Percentiles rank a stretch among this genome's conserved stretches.
phyloP scores from a whole-genome alignment of 2,329 filamentous ascomycete genomes.

The Fusarium sp. region DNA sequence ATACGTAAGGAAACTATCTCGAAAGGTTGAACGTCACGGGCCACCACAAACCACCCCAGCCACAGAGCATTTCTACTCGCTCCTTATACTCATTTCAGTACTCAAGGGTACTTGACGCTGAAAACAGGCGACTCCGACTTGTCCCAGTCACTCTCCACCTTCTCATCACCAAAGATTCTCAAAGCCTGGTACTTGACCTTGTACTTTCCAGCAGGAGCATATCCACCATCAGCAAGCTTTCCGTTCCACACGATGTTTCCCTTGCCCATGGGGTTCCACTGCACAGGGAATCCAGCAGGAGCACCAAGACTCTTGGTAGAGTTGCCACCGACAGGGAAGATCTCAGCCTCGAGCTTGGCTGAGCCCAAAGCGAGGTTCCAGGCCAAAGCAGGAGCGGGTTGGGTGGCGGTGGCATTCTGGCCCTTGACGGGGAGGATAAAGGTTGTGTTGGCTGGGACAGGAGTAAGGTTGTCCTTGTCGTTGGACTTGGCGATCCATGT shows the following conservation, averaged over 20 bases:
- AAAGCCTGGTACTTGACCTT: conserved; percentile 61
- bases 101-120: conserved; percentile 54
- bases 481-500: conserved; percentile 50
- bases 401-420: conserved; percentile 34
- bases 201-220: conserved; percentile 62
- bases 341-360: conserved; percentile 55
- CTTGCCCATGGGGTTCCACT: conserved; percentile 45
- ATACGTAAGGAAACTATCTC: conserved; percentile 1
- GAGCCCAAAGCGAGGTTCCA: conserved; percentile 59
- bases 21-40: neutral
- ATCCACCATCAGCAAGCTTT: conserved; percentile 57
- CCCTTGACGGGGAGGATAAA: conserved; percentile 57
- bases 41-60: no score
- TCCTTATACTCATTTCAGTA: neutral
- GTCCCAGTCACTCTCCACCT: conserved; percentile 61
- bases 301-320: conserved; percentile 21
- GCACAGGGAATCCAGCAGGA: conserved; percentile 50
- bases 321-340: conserved; percentile 52
- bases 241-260: conserved; percentile 57
- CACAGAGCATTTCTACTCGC: neutral
- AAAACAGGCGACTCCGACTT: conserved; percentile 55
- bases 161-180: conserved; percentile 61
- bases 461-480: conserved; percentile 43
- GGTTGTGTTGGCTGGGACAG: conserved; percentile 50
- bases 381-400: conserved; percentile 54